phyloP scores from a whole-genome alignment of 495 filamentous ascomycete species.

The Tuber brumale region DNA sequence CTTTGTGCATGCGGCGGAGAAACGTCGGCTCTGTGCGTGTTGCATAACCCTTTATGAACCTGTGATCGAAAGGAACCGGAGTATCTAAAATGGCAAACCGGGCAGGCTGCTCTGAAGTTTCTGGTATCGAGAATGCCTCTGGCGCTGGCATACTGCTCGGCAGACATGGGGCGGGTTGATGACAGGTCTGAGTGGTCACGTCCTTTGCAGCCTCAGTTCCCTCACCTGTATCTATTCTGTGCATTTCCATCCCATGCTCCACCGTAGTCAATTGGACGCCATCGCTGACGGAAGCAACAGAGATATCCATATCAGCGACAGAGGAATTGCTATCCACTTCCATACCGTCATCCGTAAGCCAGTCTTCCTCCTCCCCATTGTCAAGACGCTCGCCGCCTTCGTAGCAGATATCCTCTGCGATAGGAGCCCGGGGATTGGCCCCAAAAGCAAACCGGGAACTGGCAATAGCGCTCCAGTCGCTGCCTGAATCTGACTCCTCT shows the following conservation, averaged over 20 bases:
- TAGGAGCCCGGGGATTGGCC: constrained; percentile 32
- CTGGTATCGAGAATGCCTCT: constrained; percentile 35
- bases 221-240: background rate
- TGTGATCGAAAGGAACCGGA: constrained; percentile 48
- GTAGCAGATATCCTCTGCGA: constrained; percentile 44
- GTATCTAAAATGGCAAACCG: constrained; percentile 48
- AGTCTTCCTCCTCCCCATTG: constrained; percentile 43
- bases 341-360: constrained; percentile 45
- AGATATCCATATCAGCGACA: constrained; percentile 28
- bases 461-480: constrained; percentile 22
- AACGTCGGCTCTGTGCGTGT: constrained; percentile 29
- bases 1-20: constrained; percentile 51
- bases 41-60: constrained; percentile 42
- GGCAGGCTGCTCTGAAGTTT: constrained; percentile 39
- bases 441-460: constrained; percentile 35
- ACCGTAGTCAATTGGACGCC: constrained; percentile 14
- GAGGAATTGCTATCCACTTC: background rate
- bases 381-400: constrained; percentile 44
- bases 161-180: constrained; percentile 9
- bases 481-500: constrained; percentile 39
- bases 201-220: background rate
- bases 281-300: background rate
- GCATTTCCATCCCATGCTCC: constrained; percentile 25
- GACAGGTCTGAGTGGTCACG: constrained; percentile 8
- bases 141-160: constrained; percentile 31